These are phyloP conservation scores for Tolypocladium tundrense DNA, from an alignment of 2,329 filamentous ascomycete species.

Conservation along the genomic window DNA sequence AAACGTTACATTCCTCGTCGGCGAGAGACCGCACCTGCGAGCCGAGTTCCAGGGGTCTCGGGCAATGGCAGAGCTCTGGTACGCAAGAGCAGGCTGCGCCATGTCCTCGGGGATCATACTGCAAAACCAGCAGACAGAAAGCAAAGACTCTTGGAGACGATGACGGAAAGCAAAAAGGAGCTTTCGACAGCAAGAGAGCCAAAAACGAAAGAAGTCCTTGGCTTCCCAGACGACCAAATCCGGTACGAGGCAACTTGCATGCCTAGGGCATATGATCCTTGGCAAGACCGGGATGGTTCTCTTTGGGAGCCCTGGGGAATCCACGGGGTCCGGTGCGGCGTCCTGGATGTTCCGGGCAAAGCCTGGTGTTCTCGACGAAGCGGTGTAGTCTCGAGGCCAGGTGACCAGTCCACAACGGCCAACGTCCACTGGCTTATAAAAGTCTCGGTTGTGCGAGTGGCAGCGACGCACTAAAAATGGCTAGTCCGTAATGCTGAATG, in stretches of 20 bases:
- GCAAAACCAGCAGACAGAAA: conserved; percentile 1
- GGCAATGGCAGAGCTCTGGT: conserved; percentile 33
- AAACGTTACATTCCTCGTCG: background rate
- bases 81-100: conserved; percentile 37
- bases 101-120: conserved; percentile 30
- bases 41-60: conserved; percentile 39
- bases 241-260: background rate
- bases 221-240: conserved; percentile 5
- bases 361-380: background rate
- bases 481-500: background rate
- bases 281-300: conserved; percentile 1
- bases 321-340: background rate
- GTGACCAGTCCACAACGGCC: background rate
- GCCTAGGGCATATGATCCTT: conserved; percentile 6
- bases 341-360: background rate
- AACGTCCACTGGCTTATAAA: background rate
- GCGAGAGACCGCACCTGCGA: conserved; percentile 36
- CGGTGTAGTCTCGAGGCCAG: background rate
- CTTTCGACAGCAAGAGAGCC: background rate
- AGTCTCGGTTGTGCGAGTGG: background rate
- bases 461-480: background rate
- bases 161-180: background rate
- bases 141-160: background rate
- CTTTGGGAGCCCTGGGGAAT: background rate
- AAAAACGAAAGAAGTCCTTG: background rate